Evolutionary conservation across 306 rosid species (phyloP), one percentile per base, ranked within the genome.

Genomic region (Erythrophleum fordii): DNA sequence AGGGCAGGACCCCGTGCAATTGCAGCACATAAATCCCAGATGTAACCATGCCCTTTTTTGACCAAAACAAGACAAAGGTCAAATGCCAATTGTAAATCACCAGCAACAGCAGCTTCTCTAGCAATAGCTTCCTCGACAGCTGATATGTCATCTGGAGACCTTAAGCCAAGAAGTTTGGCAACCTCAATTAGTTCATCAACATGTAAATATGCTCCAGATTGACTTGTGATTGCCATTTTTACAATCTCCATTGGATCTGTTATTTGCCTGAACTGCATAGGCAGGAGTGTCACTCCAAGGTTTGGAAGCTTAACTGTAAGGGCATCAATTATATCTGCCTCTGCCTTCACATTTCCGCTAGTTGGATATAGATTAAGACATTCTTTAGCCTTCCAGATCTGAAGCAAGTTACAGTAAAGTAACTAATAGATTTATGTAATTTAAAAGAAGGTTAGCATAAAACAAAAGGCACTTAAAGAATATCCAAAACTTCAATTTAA

Each of bases 31-130:
- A 95, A 90, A 81, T 95, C 99, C 99, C 99, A 95, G 75, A 93
- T 77, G 69, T 76, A 82, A 83, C 99, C 99, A 78, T 93, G 98
- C 77, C 98, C 98, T 71, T 93, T 93, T 86, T 86, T 86, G 49
- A 91, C 86, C 90, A 95, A 90, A 89, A 86, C 91, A 88, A 93
- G 92, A 86, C 98, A 95, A 76, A 95, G 97, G 86, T 93, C 99
- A 87, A 93, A 93, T 76, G 99, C 97, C 88, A 95, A 76, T 81
- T 95, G 99, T 72, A 95, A 90, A 93, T 95, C 99, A 77, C 98
- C 98, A 81, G 99, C 96, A 87, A 93, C 97, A 26, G 99, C 99
- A 85, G 99, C 99, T 87, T 95, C 99, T 92, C 99, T 88, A 75
- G 99, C 99, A 83, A 93, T 91, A 79, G 94, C 94, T 87, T 95